phyloP scores from a whole-genome alignment of 805 yeast genomes.

The Saccharomycopsis malanga region DNA sequence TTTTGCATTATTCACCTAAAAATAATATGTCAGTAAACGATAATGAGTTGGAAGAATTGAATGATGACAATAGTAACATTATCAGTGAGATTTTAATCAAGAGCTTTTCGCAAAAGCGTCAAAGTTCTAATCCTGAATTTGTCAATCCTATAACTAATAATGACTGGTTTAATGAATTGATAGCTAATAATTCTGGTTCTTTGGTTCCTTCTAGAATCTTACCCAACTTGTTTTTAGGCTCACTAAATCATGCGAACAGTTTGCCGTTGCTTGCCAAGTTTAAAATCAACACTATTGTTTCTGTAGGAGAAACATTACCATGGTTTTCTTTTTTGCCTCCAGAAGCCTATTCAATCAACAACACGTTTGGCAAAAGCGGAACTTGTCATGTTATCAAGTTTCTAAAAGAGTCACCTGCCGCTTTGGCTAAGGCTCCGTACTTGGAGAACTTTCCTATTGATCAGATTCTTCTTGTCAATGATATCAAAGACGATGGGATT shows the following conservation, averaged over 20 bases:
- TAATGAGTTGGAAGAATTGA: neutral
- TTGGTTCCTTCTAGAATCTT: conserved; percentile 71
- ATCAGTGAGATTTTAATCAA: conserved; percentile 33
- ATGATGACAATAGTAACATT: conserved; percentile 27
- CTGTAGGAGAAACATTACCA: conserved; percentile 74
- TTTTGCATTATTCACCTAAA: conserved; percentile 57
- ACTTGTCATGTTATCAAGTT: neutral
- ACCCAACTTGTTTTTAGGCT: conserved; percentile 80
- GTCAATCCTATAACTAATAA: neutral
- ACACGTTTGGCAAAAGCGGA: neutral
- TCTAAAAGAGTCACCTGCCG: neutral
- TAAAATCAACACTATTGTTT: conserved; percentile 67
- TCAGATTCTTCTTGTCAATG: conserved; percentile 46
- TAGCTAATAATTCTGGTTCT: conserved; percentile 2
- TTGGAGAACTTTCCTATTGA: conserved; percentile 2
- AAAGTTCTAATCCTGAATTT: neutral
- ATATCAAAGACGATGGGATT: conserved; percentile 86
- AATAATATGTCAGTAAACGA: neutral
- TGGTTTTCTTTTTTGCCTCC: conserved; percentile 43
- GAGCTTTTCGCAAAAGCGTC: conserved; percentile 20
- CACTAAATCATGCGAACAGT: conserved; percentile 73
- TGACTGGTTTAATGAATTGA: conserved; percentile 27
- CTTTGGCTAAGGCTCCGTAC: neutral
- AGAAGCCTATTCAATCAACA: neutral
- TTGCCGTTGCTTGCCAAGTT: conserved; percentile 53